Conservation (phyloP, 805 yeast species). For the Hanseniaspora clermontiae region DNA sequence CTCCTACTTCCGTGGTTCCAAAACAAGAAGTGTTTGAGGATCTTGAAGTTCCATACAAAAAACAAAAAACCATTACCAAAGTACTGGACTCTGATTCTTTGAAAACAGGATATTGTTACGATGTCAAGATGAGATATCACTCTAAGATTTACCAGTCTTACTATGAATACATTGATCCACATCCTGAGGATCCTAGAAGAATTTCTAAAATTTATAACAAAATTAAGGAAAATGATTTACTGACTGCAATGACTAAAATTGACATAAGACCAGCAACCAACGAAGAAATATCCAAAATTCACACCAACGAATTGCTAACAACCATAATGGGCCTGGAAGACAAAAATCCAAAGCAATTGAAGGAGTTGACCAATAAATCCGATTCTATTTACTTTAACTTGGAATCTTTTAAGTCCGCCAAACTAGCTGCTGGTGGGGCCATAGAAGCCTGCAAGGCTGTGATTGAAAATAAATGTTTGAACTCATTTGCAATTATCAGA, state of each 20-base stretch:
- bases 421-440: constrained; percentile 89
- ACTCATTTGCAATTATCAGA: constrained; percentile 85
- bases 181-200: constrained; percentile 96
- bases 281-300: constrained; percentile 80
- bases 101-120: constrained; percentile 91
- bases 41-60: not conserved
- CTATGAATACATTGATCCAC: constrained; percentile 92
- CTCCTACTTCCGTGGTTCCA: not conserved
- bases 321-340: constrained; percentile 62
- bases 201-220: constrained; percentile 87
- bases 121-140: constrained; percentile 94
- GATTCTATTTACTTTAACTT: constrained; percentile 92
- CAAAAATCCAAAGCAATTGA: constrained; percentile 63
- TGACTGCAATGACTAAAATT: constrained; percentile 77
- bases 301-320: constrained; percentile 64
- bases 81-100: constrained; percentile 43
- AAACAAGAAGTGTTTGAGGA: not conserved
- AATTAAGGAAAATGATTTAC: constrained; percentile 85
- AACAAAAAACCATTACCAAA: not conserved
- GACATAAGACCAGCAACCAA: constrained; percentile 81
- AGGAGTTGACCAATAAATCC: constrained; percentile 77
- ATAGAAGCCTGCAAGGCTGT: constrained; percentile 95
- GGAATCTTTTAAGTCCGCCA: constrained; percentile 77
- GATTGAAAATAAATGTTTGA: constrained; percentile 81
- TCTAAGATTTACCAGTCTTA: constrained; percentile 87